Base-by-base conservation (phyloP, 495 filamentous ascomycete genomes). In the Geoglossum glabrum region DNA sequence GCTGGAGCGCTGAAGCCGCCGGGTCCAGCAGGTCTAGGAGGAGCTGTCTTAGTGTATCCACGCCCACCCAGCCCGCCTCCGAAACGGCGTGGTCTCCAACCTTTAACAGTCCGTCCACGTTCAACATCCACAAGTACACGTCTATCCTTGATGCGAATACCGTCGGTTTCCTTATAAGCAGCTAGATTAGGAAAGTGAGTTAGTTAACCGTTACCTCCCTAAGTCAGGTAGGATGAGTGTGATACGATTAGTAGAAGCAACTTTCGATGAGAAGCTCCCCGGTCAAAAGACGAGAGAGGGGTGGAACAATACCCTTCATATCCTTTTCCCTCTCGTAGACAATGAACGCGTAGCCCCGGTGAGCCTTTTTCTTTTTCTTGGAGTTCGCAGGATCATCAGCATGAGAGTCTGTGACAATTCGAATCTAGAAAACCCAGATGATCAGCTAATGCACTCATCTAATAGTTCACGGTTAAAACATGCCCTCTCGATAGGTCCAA, bases 261-360 rank as follows among this genome's bases (percentile, higher is more conserved):
- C 23, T n/a, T 3, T 17, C 31, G 3, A 11, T 54, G 15, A 36
- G 30, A 21, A 54, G 30, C 3, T 1, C 30, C 40, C n/a, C 10
- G 11, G 40, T 21, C 23, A 6, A 70, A 64, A 64, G 65, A 61
- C 66, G 66, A 68, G 66, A 67, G 59, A 65, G 65, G 61, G 58
- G 57, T 59, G 65, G 62, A 64, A 59, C 58, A 62, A 60, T 95
- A 95, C 92, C 90, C 84, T 94, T 96, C 93, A 98, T 96, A 66
- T 98, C 92, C 71, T 90, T 90, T 70, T 97, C 92, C 65, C 87
- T 82, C 71, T 97, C 90, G 68, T 89, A 98, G 51, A 96, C 89
- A 63, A 98, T 83, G 68, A 98, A 98, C 59, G 88, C 92, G 72
- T 98, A 98, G 61, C 92, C 92, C 62, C 81, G 78, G 67, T 92